Percentiles rank a stretch among this genome's conserved stretches.
phyloP scores from a whole-genome alignment of 345 rosid genomes.

The Theobroma cacao region DNA sequence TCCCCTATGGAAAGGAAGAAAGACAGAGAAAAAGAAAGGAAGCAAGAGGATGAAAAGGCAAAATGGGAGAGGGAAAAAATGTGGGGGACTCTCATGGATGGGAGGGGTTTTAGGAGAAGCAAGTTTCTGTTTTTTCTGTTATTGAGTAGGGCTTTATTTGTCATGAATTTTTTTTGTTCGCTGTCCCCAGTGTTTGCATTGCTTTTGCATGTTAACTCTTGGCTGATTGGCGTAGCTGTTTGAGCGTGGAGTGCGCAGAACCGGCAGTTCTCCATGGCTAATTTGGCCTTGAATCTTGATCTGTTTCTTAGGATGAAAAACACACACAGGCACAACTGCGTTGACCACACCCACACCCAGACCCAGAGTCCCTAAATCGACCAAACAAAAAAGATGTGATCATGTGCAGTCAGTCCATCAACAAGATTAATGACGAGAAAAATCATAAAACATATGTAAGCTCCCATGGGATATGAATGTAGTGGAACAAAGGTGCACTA shows the following conservation, averaged over 20 bases:
- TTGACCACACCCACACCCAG: too few relatives aligned
- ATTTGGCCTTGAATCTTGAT: not conserved
- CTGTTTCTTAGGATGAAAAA: too few relatives aligned
- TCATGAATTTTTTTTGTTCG: not conserved
- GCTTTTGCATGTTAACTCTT: not conserved
- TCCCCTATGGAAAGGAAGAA: not conserved
- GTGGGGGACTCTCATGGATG: not conserved
- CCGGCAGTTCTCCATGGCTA: not conserved
- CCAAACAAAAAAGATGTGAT: too few relatives aligned
- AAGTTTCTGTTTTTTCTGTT: not conserved
- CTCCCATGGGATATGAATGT: too few relatives aligned
- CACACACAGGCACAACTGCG: too few relatives aligned
- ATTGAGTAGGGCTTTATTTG: not conserved
- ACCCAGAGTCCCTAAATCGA: too few relatives aligned
- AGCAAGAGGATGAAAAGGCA: not conserved
- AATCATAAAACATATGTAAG: too few relatives aligned
- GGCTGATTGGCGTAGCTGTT: not conserved
- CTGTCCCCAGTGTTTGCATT: not conserved
- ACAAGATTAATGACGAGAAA: too few relatives aligned
- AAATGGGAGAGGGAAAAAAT: not conserved
- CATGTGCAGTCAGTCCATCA: too few relatives aligned
- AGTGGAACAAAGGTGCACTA: too few relatives aligned
- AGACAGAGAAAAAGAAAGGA: not conserved
- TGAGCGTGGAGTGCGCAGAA: not conserved
- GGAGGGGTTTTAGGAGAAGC: not conserved